Evolutionary conservation across 768 basidiomycete species (phyloP), one percentile per base, ranked within the genome.

Genomic region (Hypsizygus marmoreus): DNA sequence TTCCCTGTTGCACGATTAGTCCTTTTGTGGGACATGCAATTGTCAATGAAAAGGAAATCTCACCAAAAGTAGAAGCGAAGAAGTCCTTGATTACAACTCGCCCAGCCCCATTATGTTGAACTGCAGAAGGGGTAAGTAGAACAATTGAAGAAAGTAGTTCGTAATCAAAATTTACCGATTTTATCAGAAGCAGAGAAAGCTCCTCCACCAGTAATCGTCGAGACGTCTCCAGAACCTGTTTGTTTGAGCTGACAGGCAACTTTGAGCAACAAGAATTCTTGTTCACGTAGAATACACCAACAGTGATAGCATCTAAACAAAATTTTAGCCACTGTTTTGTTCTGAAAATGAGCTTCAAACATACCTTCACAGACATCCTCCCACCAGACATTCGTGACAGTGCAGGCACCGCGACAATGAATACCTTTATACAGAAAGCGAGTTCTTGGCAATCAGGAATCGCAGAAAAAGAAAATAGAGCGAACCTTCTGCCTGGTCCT

Each of bases 361-460:
- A 23, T 39, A 63, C 60, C 62, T 50, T 63, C 62, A 30, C 62
- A 63, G 39, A 63, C 62, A 45, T 63, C 62, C 42, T 63, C 62
- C 60, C 58, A 62, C 60, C 62, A 63, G 34, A 63, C 62, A 26
- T 63, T 63, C 12, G 60, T 63, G 8, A 63, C 58, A 20, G 58
- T 61, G 40, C 62, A 63, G 7, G 62, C 46, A 11, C 62, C 62
- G 40, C 58, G 58, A 28, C 62, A 63, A 43, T 63, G 62, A 22
- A 63, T 63, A 38, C 61, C 60, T 58, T n/a, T n/a, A n/a, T n/a
- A n/a, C n/a, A n/a, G n/a, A n/a, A n/a, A n/a, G n/a, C n/a, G n/a
- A n/a, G n/a, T n/a, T n/a, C n/a, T n/a, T n/a, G n/a, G n/a, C n/a
- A n/a, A n/a, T n/a, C n/a, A n/a, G n/a, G n/a, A n/a, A n/a, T n/a